A percentile compares a stretch with the other conserved stretches of the same genome.
Evolutionary conservation across 345 rosid species (phyloP).

Genomic region (Kernera saxatilis): DNA sequence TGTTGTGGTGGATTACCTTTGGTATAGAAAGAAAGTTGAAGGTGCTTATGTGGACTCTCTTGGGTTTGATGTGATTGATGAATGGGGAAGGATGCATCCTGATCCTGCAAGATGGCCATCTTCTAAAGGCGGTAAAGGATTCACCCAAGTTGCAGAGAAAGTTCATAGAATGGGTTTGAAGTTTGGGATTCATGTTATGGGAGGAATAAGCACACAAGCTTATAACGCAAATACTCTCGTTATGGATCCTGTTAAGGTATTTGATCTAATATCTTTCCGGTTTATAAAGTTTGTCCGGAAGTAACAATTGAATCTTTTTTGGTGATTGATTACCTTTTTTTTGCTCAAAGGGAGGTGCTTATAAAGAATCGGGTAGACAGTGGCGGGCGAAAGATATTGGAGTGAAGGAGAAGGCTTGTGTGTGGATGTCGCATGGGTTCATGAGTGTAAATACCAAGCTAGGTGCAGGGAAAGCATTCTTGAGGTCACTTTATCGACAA

Average conservation of each 20-base stretch:
- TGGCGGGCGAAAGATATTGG: constrained; percentile 88
- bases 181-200: constrained; percentile 94
- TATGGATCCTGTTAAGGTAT: constrained; percentile 54
- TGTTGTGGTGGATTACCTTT: constrained; percentile 94
- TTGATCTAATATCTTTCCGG: not conserved
- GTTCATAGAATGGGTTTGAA: constrained; percentile 85
- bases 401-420: constrained; percentile 74
- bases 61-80: constrained; percentile 90
- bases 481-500: constrained; percentile 74
- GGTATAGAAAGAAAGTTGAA: constrained; percentile 75
- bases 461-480: constrained; percentile 82
- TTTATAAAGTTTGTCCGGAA: not conserved
- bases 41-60: constrained; percentile 68
- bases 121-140: constrained; percentile 70
- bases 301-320: not conserved
- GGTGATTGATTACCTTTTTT: not conserved
- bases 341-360: constrained; percentile 54
- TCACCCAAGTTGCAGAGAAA: constrained; percentile 65
- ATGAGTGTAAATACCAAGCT: constrained; percentile 73
- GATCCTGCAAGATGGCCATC: constrained; percentile 95
- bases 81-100: constrained; percentile 90
- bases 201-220: constrained; percentile 91
- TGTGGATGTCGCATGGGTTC: constrained; percentile 88
- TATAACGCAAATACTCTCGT: constrained; percentile 73
- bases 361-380: constrained; percentile 44